Percentiles rank a stretch among this genome's conserved stretches.
Evolutionary conservation across 2,329 filamentous ascomycete genomes (phyloP).

Genomic region (Alternaria novae-zelandiae): DNA sequence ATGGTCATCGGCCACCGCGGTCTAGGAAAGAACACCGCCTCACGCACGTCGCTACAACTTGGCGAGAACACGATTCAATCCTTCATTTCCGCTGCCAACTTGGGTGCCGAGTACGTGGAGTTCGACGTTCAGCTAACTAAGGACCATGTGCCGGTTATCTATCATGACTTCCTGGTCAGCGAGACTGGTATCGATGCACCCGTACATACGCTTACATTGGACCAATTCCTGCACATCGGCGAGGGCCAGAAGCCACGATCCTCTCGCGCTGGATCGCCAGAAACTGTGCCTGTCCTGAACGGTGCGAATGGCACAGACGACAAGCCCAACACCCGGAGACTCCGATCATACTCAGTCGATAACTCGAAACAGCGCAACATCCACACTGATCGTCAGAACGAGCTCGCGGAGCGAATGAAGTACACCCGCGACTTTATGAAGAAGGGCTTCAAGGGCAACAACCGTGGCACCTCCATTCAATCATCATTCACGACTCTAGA

Average conservation of each 20-base stretch:
- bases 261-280: slow-evolving; percentile 57
- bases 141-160: slow-evolving; percentile 96
- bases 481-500: slow-evolving; percentile 94
- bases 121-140: slow-evolving; percentile 98
- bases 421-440: slow-evolving; percentile 94
- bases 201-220: slow-evolving; percentile 90
- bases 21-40: slow-evolving; percentile 86
- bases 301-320: slow-evolving; percentile 24
- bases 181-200: slow-evolving; percentile 97
- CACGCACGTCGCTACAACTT: slow-evolving; percentile 85
- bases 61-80: slow-evolving; percentile 96
- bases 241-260: slow-evolving; percentile 57
- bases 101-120: slow-evolving; percentile 78
- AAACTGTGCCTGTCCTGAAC: slow-evolving; percentile 14
- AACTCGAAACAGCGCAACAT: slow-evolving; percentile 49
- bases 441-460: slow-evolving; percentile 96
- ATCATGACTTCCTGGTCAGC: slow-evolving; percentile 97
- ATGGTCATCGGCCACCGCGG: slow-evolving; percentile 78
- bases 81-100: slow-evolving; percentile 93
- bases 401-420: slow-evolving; percentile 86
- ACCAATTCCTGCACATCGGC: slow-evolving; percentile 93
- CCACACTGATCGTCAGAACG: slow-evolving; percentile 54
- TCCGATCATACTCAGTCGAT: slow-evolving; percentile 67
- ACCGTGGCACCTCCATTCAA: slow-evolving; percentile 91
- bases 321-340: slow-evolving; percentile 38